Conservation (phyloP, 2,329 filamentous ascomycete genomes). For the Cryphonectria carpinicola region DNA sequence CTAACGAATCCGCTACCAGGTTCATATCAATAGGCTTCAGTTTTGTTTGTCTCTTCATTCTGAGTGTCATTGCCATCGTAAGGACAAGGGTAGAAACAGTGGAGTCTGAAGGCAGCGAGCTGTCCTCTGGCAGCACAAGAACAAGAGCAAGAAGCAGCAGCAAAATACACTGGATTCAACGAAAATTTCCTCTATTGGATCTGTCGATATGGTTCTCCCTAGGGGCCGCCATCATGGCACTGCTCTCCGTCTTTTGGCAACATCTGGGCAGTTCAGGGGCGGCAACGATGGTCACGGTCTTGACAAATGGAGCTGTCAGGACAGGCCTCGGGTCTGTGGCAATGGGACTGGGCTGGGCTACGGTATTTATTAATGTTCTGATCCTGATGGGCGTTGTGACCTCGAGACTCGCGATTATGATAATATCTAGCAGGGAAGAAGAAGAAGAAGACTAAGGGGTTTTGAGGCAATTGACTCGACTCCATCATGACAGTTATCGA, state of each 20-base stretch:
- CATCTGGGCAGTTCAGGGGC: background rate
- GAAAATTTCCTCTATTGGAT: background rate
- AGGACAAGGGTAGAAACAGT: background rate
- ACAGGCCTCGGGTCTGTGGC: background rate
- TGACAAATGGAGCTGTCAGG: background rate
- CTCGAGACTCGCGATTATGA: too few relatives aligned
- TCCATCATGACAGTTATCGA: too few relatives aligned
- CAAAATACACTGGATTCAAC: background rate
- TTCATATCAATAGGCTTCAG: background rate
- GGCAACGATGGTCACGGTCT: background rate
- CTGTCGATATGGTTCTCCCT: background rate
- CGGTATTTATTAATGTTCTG: background rate
- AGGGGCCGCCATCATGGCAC: background rate
- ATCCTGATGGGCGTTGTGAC: background rate
- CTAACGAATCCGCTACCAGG: background rate
- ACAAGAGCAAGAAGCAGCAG: background rate
- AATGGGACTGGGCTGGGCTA: background rate
- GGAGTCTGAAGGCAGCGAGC: background rate
- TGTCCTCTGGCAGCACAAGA: background rate
- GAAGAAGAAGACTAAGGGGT: too few relatives aligned
- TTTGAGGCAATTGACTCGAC: too few relatives aligned
- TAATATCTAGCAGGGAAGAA: too few relatives aligned
- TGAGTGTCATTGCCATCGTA: fast-evolving
- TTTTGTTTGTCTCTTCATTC: background rate
- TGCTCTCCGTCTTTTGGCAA: background rate